phyloP scores from a whole-genome alignment of 2,329 filamentous ascomycete genomes.

The Microsporum ferrugineum region DNA sequence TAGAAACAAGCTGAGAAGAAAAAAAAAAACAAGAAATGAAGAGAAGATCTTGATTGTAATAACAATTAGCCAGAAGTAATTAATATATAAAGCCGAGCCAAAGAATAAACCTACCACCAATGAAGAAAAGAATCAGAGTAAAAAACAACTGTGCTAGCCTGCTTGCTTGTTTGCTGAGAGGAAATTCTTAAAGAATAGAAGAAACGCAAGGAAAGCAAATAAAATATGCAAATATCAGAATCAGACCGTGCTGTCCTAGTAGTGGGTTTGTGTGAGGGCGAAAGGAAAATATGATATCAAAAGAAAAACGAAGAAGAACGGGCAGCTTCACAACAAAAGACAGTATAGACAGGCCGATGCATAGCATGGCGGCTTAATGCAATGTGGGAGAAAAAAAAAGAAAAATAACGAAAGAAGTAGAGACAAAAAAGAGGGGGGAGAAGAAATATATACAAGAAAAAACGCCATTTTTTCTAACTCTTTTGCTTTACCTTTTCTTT shows the following conservation, averaged over 20 bases:
- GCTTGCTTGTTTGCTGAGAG: background rate
- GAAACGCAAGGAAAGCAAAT: background rate
- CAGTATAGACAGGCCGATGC: background rate
- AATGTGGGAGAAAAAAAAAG: background rate
- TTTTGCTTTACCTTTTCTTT: background rate
- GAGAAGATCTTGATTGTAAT: background rate
- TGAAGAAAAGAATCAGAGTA: background rate
- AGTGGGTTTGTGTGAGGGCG: background rate
- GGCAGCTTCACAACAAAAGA: background rate
- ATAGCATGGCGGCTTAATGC: background rate
- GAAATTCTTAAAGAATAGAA: background rate
- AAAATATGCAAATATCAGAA: background rate
- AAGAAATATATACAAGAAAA: slow-evolving; percentile 1
- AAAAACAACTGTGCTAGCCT: background rate
- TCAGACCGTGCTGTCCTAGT: background rate
- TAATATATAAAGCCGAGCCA: background rate
- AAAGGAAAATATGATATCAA: background rate
- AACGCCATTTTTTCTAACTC: background rate
- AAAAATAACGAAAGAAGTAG: background rate
- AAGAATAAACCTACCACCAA: background rate
- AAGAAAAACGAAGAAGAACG: background rate
- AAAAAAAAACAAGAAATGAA: background rate
- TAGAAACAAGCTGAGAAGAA: background rate
- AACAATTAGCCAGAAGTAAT: background rate
- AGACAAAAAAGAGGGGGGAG: background rate